Evolutionary conservation across 306 rosid genomes (phyloP), one percentile per base, ranked within the genome.

Genomic region (Dalbergia cochinchinensis): DNA sequence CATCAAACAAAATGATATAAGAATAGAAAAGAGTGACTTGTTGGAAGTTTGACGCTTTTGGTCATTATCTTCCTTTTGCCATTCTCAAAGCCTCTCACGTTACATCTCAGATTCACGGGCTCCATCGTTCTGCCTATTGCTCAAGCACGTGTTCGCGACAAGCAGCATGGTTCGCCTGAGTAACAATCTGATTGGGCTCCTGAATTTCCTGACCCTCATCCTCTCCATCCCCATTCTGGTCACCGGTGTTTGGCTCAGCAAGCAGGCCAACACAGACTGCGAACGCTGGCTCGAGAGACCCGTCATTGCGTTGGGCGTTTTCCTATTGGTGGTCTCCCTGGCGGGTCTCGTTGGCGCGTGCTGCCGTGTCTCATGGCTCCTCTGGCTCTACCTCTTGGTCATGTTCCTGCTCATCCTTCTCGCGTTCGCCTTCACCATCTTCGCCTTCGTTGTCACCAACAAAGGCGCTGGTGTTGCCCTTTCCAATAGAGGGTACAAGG

Each of bases 271-370:
- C 37, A 69, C 82, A 22, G 97, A 86, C 19, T 94, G 97, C 65
- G 97, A 92, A 76, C 76, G 84, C 11, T 92, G 88, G 66, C 60
- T 92, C 0, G 90, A 92, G 58, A 88, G 64, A 69, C 97, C 98
- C 1, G n/a, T 91, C 0, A 91, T 92, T 18, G 70, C 85, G 0
- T 78, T 94, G 33, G 98, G 97, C 13, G 88, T 87, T 0, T 91
- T 91, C 70, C 90, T 92, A 4, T n/a, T 92, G 61, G 1, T 91
- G 0, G 90, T 94, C 13, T 92, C 98, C 3, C 64, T 88, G 26
- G 89, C 91, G 2, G 98, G 98, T 4, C 78, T 94, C 7, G 20
- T 94, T 62, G 98, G 98, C 44, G 92, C 92, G 10, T 94, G 94
- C 9, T 94, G 90, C 47, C 76, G 88, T 15, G 87, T 88, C 8